Percentiles rank a stretch among this genome's conserved stretches.
These are phyloP conservation scores for Tolypocladium amazonense DNA, from an alignment of 2,329 filamentous ascomycete genomes.

Conservation along the genomic window DNA sequence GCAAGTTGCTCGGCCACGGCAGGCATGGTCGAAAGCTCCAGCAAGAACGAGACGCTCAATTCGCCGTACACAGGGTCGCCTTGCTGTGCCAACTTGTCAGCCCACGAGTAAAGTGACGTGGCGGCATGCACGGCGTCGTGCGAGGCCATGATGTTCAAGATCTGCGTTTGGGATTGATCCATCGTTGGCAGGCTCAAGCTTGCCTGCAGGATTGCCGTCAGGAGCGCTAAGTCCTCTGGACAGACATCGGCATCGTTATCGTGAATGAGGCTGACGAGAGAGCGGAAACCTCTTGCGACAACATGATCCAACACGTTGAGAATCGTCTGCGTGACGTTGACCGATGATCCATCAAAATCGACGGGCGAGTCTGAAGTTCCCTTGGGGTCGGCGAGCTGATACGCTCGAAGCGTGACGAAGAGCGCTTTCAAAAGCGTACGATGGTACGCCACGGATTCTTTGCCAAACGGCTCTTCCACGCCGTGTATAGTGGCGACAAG, in stretches of 20 bases:
- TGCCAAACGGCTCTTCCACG: slow-evolving; percentile 42
- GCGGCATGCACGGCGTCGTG: slow-evolving; percentile 73
- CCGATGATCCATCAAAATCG: slow-evolving; percentile 23
- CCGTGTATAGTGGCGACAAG: slow-evolving; percentile 41
- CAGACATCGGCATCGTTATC: slow-evolving; percentile 50
- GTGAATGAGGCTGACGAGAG: slow-evolving; percentile 72
- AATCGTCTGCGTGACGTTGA: slow-evolving; percentile 47
- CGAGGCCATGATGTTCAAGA: slow-evolving; percentile 58
- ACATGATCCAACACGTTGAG: slow-evolving; percentile 72
- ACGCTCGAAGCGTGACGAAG: slow-evolving; percentile 68
- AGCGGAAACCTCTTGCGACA: slow-evolving; percentile 72
- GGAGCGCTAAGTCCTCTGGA: slow-evolving; percentile 73
- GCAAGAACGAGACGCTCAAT: slow-evolving; percentile 77
- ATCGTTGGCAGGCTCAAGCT: slow-evolving; percentile 70
- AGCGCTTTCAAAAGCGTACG: slow-evolving; percentile 75
- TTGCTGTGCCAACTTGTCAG: slow-evolving; percentile 67
- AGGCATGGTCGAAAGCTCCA: slow-evolving; percentile 75
- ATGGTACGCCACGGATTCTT: slow-evolving; percentile 57
- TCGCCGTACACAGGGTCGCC: slow-evolving; percentile 89
- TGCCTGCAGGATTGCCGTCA: slow-evolving; percentile 82
- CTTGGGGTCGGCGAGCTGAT: slow-evolving; percentile 30
- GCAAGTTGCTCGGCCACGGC: slow-evolving; percentile 82
- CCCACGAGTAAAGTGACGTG: slow-evolving; percentile 85
- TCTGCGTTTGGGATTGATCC: slow-evolving; percentile 58
- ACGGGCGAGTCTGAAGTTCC: slow-evolving; percentile 19